Base-by-base conservation (phyloP, 345 rosid genomes). In the Moricandia moricandioides region DNA sequence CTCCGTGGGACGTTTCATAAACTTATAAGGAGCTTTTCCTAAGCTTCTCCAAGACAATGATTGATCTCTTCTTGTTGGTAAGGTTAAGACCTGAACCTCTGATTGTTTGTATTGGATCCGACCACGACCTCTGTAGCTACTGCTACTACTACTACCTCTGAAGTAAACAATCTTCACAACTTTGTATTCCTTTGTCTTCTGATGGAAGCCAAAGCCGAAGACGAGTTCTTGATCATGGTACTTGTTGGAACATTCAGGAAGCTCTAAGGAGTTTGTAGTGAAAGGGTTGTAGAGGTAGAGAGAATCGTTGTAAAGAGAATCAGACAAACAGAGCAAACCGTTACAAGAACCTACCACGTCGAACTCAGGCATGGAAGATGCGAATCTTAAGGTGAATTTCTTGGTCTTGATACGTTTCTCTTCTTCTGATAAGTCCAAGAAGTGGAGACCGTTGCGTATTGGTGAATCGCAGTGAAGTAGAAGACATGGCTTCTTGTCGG, bases 381-480 rank as follows among this genome's bases (percentile, higher is more conserved):
- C 52, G 57, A 84, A 84, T 49, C 85, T 90, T 0, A 73, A 26
- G 34, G 64, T 52, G 49, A 85, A 79, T 59, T 83, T 84, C 56
- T 71, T 90, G 67, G 86, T 82, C 71, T 71, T 77, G 35, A 67
- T 62, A 1, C 35, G 61, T 39, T 62, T 78, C 17, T 67, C 65
- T 17, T 67, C 81, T 31, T 80, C 80, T 1, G 85, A 83, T 13
- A 90, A 72, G 81, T 88, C 87, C 4, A 82, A 47, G 60, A 87
- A 83, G 73, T 74, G 83, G 16, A 90, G 87, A 24, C 82, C 69
- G 81, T 84, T 88, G 29, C 86, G 71, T 80, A 84, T 55, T 2
- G 92, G 92, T 17, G 18, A 70, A 61, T 84, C 92, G 12, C 84
- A 81, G 81, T 88, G 96, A 65, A 88, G 81, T 66, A 90, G 84